Evolutionary conservation across 1,284 basidiomycete genomes (phyloP), one percentile per base, ranked within the genome.

Genomic region (Sanghuangporus weigelae): DNA sequence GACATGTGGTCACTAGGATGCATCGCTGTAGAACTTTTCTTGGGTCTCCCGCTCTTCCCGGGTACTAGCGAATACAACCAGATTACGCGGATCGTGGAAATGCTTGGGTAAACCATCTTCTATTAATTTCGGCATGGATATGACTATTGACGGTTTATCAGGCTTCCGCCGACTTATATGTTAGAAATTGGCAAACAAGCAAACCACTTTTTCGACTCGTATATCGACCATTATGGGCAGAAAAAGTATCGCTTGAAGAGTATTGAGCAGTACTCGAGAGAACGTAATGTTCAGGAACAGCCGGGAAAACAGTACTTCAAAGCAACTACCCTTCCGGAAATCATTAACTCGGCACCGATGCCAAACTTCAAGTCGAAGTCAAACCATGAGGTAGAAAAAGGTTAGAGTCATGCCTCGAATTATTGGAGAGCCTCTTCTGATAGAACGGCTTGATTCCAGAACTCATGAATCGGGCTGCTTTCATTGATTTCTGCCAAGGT

Each of bases 11-110:
- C 92, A 31, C 75, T 96, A 63, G 95, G 94, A 1, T 96, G 94
- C 71, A 99, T 99, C 67, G 96, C 96, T 2, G 96, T 98, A 48
- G 96, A 99, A 75, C 84, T 99, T 39, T 99, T 98, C 83, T 81
- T 98, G 48, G 97, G 96, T 6, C 75, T 99, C 59, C 96, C 96
- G 16, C 80, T 99, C 39, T 99, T 99, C 79, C 96, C 96, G 1
- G 97, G 96, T 26, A 98, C 97, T 23, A 96, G 94, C 80, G 97
- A 99, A 77, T 99, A 98, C 78, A 99, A 99, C 77, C 96, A 99
- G 74, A 84, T 98, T 60, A 95, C 93, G 44, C 83, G 96, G 59
- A 98, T 99, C 67, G 90, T 97, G 49, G 96, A 98, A 73, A 98
- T 99, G 96, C 86, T 99, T 39, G 96, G 96, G 93, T 95, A 74